These are phyloP conservation scores for Malus sieversii DNA, from an alignment of 306 rosid genomes.

Conservation along the genomic window DNA sequence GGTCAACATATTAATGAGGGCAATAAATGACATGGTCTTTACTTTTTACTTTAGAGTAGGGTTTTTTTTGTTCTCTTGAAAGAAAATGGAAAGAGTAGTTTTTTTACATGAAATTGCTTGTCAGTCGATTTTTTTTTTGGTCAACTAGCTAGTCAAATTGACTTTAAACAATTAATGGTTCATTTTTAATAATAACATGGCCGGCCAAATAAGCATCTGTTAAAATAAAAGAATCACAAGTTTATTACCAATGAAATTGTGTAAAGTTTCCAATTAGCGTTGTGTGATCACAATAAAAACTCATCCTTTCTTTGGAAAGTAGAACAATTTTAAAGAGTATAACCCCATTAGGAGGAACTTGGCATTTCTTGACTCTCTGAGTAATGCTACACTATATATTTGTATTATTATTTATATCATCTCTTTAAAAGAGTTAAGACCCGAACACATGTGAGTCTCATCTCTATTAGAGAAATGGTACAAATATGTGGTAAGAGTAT, in stretches of 20 bases:
- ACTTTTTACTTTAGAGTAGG: background rate
- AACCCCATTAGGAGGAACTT: background rate
- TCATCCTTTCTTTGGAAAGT: background rate
- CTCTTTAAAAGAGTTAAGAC: no score
- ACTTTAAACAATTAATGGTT: background rate
- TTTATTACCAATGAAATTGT: background rate
- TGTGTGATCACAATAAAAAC: background rate
- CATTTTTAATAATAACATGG: background rate
- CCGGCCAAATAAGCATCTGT: no score
- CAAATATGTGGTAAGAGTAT: no score
- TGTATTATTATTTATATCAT: no score
- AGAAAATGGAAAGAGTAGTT: background rate
- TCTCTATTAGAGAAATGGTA: no score
- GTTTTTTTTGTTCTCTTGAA: background rate
- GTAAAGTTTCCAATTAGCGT: background rate
- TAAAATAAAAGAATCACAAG: background rate
- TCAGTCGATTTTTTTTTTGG: background rate
- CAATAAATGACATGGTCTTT: background rate
- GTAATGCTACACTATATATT: no score
- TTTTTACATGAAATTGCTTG: background rate
- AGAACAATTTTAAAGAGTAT: no score
- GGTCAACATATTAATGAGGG: background rate
- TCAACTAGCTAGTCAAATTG: background rate
- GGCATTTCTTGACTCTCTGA: background rate
- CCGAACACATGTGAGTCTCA: no score